Conservation (phyloP, 257 asterid species). For the Solanum boliviense region DNA sequence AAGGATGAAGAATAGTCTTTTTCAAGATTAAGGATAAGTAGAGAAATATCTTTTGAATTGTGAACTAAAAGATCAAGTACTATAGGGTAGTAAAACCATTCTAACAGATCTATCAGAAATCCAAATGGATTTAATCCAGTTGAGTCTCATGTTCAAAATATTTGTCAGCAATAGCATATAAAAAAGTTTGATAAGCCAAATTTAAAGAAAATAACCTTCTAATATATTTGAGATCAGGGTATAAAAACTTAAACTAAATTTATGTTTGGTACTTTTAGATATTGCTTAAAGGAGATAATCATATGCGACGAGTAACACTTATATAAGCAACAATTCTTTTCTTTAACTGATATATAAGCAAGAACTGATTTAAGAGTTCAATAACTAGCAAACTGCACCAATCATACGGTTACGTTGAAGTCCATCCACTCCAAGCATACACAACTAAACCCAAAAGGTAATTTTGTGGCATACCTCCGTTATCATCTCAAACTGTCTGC, state of each 20-base stretch:
- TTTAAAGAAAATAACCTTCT: neutral
- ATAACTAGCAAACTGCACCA: neutral
- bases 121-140: neutral
- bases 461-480: constrained; percentile 29
- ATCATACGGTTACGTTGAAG: neutral
- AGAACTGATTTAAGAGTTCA: neutral
- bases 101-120: neutral
- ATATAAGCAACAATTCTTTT: neutral
- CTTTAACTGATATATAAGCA: neutral
- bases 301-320: neutral
- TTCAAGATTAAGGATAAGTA: neutral
- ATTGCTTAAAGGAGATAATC: neutral
- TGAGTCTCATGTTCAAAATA: neutral
- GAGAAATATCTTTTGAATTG: neutral
- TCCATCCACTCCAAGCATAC: neutral
- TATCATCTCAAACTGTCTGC: constrained; percentile 41
- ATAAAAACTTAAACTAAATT: neutral
- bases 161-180: neutral
- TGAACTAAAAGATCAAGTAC: neutral
- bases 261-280: neutral
- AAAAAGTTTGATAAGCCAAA: neutral
- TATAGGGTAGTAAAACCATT: neutral
- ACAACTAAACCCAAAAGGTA: neutral
- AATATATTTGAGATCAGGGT: neutral
- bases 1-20: neutral